A percentile compares a stretch with the other conserved stretches of the same genome.
Conservation (phyloP, 2,329 filamentous ascomycete genomes). For the Allantophomopsis lycopodina region DNA sequence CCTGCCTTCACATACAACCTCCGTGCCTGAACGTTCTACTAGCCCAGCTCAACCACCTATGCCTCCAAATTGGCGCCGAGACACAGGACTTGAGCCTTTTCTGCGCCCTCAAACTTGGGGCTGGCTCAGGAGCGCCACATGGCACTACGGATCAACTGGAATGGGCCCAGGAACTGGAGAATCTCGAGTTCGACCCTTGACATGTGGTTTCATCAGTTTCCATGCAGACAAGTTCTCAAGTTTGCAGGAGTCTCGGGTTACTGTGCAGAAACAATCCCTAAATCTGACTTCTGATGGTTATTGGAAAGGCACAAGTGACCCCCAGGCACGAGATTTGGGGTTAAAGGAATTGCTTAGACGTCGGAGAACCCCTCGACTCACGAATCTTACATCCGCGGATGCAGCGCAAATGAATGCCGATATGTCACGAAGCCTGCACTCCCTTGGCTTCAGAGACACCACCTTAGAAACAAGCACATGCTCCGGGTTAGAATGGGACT, state of each 20-base stretch:
- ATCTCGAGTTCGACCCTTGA: conserved; percentile 22
- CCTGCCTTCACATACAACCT: conserved; percentile 22
- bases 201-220: conserved; percentile 29
- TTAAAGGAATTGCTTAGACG: conserved; percentile 22
- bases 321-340: conserved; percentile 13
- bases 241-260: conserved; percentile 17
- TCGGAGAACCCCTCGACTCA: conserved; percentile 22
- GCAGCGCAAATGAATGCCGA: conserved; percentile 19
- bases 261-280: conserved; percentile 19
- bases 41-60: conserved; percentile 20
- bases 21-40: conserved; percentile 18
- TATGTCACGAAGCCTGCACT: conserved; percentile 17
- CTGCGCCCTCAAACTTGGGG: conserved; percentile 24
- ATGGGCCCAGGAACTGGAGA: conserved; percentile 26
- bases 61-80: conserved; percentile 23
- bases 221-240: conserved; percentile 24
- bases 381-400: conserved; percentile 17
- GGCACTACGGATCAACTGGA: conserved; percentile 26
- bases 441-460: conserved; percentile 4
- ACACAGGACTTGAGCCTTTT: conserved; percentile 23
- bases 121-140: conserved; percentile 29
- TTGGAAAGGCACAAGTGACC: conserved; percentile 19
- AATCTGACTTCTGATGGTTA: conserved; percentile 27
- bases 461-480: conserved; percentile 12
- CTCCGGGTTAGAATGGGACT: conserved; percentile 28